Base-by-base conservation (phyloP, 495 filamentous ascomycete species). In the Penicillium tannophilum region DNA sequence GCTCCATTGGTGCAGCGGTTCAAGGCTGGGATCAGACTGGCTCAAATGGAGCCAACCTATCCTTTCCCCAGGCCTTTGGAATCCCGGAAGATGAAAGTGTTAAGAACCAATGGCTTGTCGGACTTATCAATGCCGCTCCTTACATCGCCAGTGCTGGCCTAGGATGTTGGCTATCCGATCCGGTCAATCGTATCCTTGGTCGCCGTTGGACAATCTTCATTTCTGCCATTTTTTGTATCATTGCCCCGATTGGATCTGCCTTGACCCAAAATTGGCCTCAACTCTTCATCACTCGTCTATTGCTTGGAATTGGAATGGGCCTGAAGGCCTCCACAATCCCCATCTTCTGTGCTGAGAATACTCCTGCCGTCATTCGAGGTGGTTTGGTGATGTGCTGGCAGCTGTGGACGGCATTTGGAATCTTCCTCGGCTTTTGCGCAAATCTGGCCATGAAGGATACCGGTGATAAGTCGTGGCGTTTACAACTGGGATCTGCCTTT, bases 11-110 rank as follows among this genome's bases (percentile, higher is more conserved):
- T 28, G 88, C 88, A 48, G 86, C 86, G 8, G 84, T 88, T 4
- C 87, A 90, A 56, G 84, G 83, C 30, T 89, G 86, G 86, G 87
- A 89, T 66, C 86, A 89, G 61, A 88, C 87, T n/a, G 86, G 86
- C n/a, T 85, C 83, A 50, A 90, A 90, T 59, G 87, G 86, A 46
- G 87, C 87, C 31, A 89, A 89, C 54, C 66, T 90, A 42, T 79
- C 78, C 19, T 89, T 88, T 66, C 83, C 84, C 1, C 56, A 65
- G 26, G 80, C 80, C 30, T 85, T 90, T 59, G 82, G 82, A 19
- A 86, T 89, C 41, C 77, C 79, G 1, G 67, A 75, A 14, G 39
- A 57, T 7, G 47, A 45, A 0, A 66, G 59, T 23, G 58, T 65
- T 7, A 63, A 62, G 14, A 84, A 89, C 63, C 68, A 78, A 23